A percentile compares a stretch with the other conserved stretches of the same genome.
Evolutionary conservation across 495 filamentous ascomycete species (phyloP).

Genomic region (Hypoxylon fuscum): DNA sequence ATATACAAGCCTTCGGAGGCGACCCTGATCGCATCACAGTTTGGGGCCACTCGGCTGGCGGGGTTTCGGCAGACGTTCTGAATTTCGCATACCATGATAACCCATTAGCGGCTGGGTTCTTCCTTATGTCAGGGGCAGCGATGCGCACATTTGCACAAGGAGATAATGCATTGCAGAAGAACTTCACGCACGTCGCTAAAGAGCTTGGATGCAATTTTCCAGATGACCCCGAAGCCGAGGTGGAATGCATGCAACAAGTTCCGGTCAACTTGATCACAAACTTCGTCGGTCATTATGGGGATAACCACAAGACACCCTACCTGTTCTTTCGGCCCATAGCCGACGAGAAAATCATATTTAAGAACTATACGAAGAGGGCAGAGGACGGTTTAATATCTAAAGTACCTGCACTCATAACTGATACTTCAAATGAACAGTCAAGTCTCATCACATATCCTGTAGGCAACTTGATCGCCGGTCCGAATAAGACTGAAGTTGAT

Average conservation of each 20-base stretch:
- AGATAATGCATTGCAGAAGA: slow-evolving; percentile 46
- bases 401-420: slow-evolving; percentile 52
- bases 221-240: slow-evolving; percentile 45
- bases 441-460: slow-evolving; percentile 48
- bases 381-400: slow-evolving; percentile 33
- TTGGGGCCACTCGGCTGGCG: slow-evolving; percentile 62
- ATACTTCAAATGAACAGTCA: slow-evolving; percentile 53
- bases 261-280: slow-evolving; percentile 50
- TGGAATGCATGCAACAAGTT: slow-evolving; percentile 56
- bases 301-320: slow-evolving; percentile 44
- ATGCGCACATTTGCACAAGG: slow-evolving; percentile 43
- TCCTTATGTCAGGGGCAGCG: slow-evolving; percentile 58
- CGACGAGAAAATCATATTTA: slow-evolving; percentile 53
- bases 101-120: slow-evolving; percentile 56
- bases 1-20: slow-evolving; percentile 76
- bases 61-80: slow-evolving; percentile 51
- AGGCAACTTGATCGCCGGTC: slow-evolving; percentile 44
- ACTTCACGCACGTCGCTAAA: slow-evolving; percentile 57
- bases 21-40: slow-evolving; percentile 66
- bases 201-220: slow-evolving; percentile 50
- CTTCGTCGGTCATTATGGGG: slow-evolving; percentile 50
- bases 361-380: slow-evolving; percentile 54
- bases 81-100: slow-evolving; percentile 57
- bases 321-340: slow-evolving; percentile 53
- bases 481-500: slow-evolving; percentile 45